Evolutionary conservation across 2,329 filamentous ascomycete species (phyloP).

Genomic region (Bimuria novae-zelandiae): DNA sequence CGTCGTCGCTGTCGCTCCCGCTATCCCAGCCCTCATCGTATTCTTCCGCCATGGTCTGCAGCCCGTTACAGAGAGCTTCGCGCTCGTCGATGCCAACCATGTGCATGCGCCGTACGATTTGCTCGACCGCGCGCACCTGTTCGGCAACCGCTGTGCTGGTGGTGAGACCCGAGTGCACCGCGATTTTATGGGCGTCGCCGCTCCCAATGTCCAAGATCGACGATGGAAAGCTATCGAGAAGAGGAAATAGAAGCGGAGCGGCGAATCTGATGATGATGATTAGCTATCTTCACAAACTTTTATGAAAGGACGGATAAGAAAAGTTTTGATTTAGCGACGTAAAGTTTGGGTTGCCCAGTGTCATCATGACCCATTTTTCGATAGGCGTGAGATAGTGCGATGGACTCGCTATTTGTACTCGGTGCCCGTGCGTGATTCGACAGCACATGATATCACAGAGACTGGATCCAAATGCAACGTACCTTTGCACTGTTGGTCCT

Average conservation of each 20-base stretch:
- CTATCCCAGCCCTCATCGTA: constrained; percentile 89
- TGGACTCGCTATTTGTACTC: constrained; percentile 11
- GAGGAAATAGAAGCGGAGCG: constrained; percentile 67
- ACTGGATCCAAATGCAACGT: constrained; percentile 20
- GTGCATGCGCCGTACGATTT: constrained; percentile 64
- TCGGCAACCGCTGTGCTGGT: constrained; percentile 75
- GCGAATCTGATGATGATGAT: constrained; percentile 52
- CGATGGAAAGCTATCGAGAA: constrained; percentile 80
- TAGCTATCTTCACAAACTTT: constrained; percentile 12
- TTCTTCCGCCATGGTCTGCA: constrained; percentile 82
- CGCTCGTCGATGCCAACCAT: constrained; percentile 75
- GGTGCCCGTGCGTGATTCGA: not conserved
- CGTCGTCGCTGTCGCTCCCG: constrained; percentile 65
- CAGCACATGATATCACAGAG: constrained; percentile 5
- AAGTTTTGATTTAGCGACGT: no score
- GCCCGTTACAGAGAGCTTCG: constrained; percentile 78
- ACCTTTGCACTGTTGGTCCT: constrained; percentile 44
- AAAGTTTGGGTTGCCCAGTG: no score
- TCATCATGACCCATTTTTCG: not conserved
- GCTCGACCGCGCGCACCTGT: constrained; percentile 68
- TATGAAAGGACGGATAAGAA: not conserved
- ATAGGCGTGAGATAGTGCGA: not conserved
- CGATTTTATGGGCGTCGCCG: constrained; percentile 48
- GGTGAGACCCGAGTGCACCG: constrained; percentile 62
- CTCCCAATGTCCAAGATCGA: constrained; percentile 64